Base-by-base conservation (phyloP, 2,329 filamentous ascomycete species). In the Fusarium torulosum region DNA sequence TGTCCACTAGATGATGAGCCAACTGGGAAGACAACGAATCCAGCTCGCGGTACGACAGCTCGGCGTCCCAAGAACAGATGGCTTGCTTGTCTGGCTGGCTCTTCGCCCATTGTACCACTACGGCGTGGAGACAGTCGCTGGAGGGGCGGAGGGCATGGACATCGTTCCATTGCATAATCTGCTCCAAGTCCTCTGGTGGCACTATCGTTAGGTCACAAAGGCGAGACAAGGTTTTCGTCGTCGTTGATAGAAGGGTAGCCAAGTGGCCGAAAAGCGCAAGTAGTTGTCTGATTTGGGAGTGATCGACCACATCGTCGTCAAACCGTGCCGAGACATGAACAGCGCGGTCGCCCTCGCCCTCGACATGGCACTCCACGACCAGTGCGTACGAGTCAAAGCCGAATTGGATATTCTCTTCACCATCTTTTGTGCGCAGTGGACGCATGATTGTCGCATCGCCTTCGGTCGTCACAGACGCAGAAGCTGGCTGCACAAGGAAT, bases 241-340 rank as follows among this genome's bases (percentile, higher is more conserved):
- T 52, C 37, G 49, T 43, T 42, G 49, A 52, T 52, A 52, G 49
- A 52, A 52, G 49, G 49, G 38, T 52, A 52, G 49, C 49, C 49
- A 52, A 42, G 38, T 52, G 49, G 15, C 38, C 49, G 49, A 52
- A 52, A 52, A 52, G 49, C 15, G 15, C 25, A 42, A 52, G 49
- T 42, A 52, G 49, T 35, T 52, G 49, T 52, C 37, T 42, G 38
- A 52, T 52, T 52, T 52, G 49, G 49, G 49, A 42, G 15, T 35
- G 49, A 33, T 52, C 49, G 27, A 52, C 49, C 49, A 52, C 49
- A 35, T 43, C 19, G 19, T 52, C 49, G 49, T 52, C 49, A 52
- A 52, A 52, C 38, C 49, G 38, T 43, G 49, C 49, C 38, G 49
- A 52, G 49, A 52, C 49, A 43, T 42, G 49, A 52, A 52, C 49